Percentiles rank a stretch among this genome's conserved stretches.
Evolutionary conservation across 2,329 filamentous ascomycete genomes (phyloP).

Genomic region (Arthrobotrys conoides): DNA sequence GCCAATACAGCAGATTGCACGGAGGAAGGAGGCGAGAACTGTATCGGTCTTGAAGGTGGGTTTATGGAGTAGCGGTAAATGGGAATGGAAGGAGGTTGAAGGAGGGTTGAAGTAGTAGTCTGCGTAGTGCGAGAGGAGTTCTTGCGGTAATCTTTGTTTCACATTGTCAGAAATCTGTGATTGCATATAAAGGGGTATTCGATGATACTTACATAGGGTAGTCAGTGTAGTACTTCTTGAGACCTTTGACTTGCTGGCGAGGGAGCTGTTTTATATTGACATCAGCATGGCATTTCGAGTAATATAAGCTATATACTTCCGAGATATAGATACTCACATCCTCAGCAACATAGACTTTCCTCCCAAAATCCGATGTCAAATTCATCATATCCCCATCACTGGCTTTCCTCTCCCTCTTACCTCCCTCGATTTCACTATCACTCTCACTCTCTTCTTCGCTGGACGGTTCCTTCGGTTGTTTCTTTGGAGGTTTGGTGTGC

Average conservation of each 20-base stretch:
- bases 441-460: conserved; percentile 47
- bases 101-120: conserved; percentile 64
- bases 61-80: conserved; percentile 63
- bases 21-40: conserved; percentile 63
- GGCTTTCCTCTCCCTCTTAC: conserved; percentile 29
- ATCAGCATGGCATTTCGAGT: conserved; percentile 5
- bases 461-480: conserved; percentile 44
- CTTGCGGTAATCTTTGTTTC: conserved; percentile 61
- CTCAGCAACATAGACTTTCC: conserved; percentile 59
- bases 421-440: conserved; percentile 35
- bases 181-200: not conserved
- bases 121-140: conserved; percentile 63
- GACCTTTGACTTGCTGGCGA: conserved; percentile 53
- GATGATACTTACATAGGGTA: conserved; percentile 49
- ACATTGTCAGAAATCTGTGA: not conserved
- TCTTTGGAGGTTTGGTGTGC: conserved; percentile 49
- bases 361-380: conserved; percentile 56
- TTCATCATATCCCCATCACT: conserved; percentile 60
- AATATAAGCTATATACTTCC: not conserved
- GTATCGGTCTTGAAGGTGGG: conserved; percentile 63
- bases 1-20: conserved; percentile 63
- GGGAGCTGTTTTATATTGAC: conserved; percentile 32
- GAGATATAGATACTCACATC: conserved; percentile 36
- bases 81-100: conserved; percentile 63
- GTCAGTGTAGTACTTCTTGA: conserved; percentile 61